A percentile compares a stretch with the other conserved stretches of the same genome.
Conservation (phyloP, 225 moss, liverwort and hornwort genomes). For the Sphagnum contortum region DNA sequence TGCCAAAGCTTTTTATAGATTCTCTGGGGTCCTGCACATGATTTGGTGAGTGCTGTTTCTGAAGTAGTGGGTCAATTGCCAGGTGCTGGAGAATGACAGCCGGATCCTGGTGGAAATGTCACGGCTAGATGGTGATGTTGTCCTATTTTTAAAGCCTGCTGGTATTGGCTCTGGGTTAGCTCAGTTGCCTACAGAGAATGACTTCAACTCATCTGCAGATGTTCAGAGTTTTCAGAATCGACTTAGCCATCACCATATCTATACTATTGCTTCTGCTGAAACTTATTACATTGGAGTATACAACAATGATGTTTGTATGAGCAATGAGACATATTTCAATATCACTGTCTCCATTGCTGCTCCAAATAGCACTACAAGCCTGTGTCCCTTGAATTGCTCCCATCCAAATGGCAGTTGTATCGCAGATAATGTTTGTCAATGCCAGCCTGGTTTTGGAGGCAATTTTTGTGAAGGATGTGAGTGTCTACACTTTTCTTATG, state of each 20-base stretch:
- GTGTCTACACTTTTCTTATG: background rate
- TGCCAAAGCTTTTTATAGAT: too few relatives aligned
- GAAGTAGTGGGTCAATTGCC: background rate
- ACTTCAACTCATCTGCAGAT: slow-evolving; percentile 19
- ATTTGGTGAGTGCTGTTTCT: too few relatives aligned
- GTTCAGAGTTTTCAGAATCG: slow-evolving; percentile 39
- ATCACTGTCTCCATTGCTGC: slow-evolving; percentile 23
- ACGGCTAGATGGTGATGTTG: slow-evolving; percentile 29
- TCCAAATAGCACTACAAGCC: slow-evolving; percentile 7
- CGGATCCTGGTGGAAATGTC: slow-evolving; percentile 31
- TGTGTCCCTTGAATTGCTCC: slow-evolving; percentile 46
- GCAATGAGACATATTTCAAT: slow-evolving; percentile 28
- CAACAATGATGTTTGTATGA: slow-evolving; percentile 28
- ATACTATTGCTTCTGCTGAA: slow-evolving; percentile 24
- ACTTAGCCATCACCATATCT: slow-evolving; percentile 27
- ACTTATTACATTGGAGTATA: slow-evolving; percentile 22
- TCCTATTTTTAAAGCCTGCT: slow-evolving; percentile 25
- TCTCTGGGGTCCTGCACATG: too few relatives aligned
- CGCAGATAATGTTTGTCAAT: slow-evolving; percentile 21
- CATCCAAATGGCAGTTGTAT: slow-evolving; percentile 37
- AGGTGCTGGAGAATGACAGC: slow-evolving; percentile 9
- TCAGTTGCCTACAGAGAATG: slow-evolving; percentile 25
- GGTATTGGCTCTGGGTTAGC: background rate
- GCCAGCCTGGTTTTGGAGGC: slow-evolving; percentile 30
- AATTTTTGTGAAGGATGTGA: slow-evolving; percentile 34